A percentile compares a stretch with the other conserved stretches of the same genome.
These are phyloP conservation scores for Penicillium hordei DNA, from an alignment of 2,329 filamentous ascomycete species.

Conservation along the genomic window DNA sequence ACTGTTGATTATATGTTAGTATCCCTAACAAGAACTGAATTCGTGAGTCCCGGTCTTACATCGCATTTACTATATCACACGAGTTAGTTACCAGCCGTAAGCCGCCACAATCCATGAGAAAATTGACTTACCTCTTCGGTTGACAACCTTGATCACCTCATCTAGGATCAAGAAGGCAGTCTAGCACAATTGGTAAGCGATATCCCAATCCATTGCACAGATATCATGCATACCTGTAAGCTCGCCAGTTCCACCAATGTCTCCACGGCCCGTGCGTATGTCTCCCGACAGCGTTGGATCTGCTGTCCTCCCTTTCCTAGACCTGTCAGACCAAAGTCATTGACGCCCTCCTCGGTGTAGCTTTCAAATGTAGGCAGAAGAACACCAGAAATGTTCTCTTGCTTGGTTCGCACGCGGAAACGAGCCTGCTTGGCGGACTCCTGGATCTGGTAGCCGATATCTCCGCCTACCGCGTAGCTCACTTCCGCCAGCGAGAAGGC, in stretches of 20 bases:
- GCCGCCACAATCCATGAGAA: background rate
- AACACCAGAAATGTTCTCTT: conserved; percentile 98
- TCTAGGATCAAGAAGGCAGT: conserved; percentile 97
- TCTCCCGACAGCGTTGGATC: conserved; percentile 91
- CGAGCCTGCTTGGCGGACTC: conserved; percentile 91
- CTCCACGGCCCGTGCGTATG: conserved; percentile 92
- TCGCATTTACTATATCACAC: conserved; percentile 72
- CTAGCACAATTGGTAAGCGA: conserved; percentile 40
- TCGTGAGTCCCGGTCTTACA: conserved; percentile 55
- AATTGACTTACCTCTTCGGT: conserved; percentile 71
- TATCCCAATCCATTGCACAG: background rate
- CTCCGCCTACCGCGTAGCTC: conserved; percentile 91
- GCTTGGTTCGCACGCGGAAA: conserved; percentile 89
- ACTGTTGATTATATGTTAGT: conserved; percentile 30
- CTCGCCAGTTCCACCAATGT: conserved; percentile 92
- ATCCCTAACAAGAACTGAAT: background rate
- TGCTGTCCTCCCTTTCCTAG: conserved; percentile 96
- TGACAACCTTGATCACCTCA: conserved; percentile 99
- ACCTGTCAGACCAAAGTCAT: conserved; percentile 94
- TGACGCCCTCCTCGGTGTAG: conserved; percentile 82
- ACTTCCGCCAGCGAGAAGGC: conserved; percentile 97
- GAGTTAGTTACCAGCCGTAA: conserved; percentile 22
- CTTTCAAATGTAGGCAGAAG: conserved; percentile 91
- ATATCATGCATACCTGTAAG: conserved; percentile 61
- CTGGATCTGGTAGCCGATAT: conserved; percentile 95